phyloP scores from a whole-genome alignment of 306 rosid genomes.

The Dryas drummondii region DNA sequence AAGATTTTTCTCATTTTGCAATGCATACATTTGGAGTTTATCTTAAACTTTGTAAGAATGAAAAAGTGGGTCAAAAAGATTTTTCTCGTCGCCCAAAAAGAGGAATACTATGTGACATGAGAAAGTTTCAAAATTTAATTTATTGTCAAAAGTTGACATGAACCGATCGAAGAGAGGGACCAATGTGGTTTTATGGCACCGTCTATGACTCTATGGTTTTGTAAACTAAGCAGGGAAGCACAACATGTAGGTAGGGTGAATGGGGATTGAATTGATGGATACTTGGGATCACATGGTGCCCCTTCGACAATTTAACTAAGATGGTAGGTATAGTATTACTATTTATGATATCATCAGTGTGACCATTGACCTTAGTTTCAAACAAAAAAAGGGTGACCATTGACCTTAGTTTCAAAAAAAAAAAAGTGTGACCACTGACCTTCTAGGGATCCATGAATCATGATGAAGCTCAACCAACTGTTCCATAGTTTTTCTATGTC shows the following conservation, averaged over 20 bases:
- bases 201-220: neutral
- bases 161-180: neutral
- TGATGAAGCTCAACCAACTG: slow-evolving; percentile 5
- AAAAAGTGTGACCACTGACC: slow-evolving; percentile 10
- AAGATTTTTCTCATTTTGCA: too few relatives aligned
- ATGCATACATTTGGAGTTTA: too few relatives aligned
- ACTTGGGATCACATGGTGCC: slow-evolving; percentile 32
- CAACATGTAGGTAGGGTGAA: slow-evolving; percentile 62
- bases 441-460: neutral
- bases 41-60: too few relatives aligned
- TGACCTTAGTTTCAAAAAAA: neutral
- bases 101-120: too few relatives aligned
- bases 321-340: slow-evolving; percentile 33
- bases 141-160: too few relatives aligned
- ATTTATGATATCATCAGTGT: slow-evolving; percentile 25
- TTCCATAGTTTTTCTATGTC: neutral
- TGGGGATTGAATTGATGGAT: slow-evolving; percentile 69
- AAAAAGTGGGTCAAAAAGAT: too few relatives aligned
- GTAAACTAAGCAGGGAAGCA: slow-evolving; percentile 3
- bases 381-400: slow-evolving; percentile 1
- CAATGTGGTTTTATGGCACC: neutral
- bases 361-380: slow-evolving; percentile 7
- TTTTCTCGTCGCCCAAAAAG: too few relatives aligned
- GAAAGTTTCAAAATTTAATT: neutral
- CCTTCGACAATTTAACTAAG: slow-evolving; percentile 34